Conservation (phyloP, 106 monocot species). For the Gastrodia elata region DNA sequence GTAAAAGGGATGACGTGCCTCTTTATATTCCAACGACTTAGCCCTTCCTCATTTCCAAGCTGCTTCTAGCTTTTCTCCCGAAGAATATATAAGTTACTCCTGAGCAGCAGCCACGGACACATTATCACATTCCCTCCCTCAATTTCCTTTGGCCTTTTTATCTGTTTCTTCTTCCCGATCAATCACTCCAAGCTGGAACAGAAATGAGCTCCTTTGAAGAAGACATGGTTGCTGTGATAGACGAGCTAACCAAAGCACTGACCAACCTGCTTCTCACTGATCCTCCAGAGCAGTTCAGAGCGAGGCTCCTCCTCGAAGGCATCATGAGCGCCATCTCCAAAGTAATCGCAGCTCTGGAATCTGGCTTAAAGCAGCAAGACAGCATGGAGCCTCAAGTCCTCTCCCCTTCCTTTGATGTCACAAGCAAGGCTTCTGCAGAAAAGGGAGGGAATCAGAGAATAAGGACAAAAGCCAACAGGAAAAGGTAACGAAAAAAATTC, state of each 20-base stretch:
- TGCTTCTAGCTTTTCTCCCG: background rate
- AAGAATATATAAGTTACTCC: background rate
- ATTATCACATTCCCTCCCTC: background rate
- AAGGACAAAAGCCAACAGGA: conserved; percentile 3
- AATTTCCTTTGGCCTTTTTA: background rate
- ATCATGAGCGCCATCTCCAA: background rate
- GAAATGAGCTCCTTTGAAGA: background rate
- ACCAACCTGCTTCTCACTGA: background rate
- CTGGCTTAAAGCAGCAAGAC: background rate
- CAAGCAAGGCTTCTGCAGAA: background rate
- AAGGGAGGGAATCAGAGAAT: background rate
- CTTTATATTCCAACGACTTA: background rate
- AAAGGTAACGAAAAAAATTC: conserved; percentile 6
- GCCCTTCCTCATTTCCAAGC: background rate
- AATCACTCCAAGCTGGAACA: background rate
- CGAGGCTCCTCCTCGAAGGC: background rate
- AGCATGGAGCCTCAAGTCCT: background rate
- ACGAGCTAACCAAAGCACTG: conserved; percentile 8
- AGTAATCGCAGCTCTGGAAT: background rate
- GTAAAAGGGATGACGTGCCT: background rate
- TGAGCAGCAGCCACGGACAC: background rate
- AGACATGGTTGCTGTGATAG: background rate
- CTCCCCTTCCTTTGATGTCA: background rate
- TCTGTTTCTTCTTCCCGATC: too few relatives aligned
- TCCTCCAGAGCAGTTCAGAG: background rate